phyloP scores from a whole-genome alignment of 2,329 filamentous ascomycete species.

The Reticulascus tulasneorum region DNA sequence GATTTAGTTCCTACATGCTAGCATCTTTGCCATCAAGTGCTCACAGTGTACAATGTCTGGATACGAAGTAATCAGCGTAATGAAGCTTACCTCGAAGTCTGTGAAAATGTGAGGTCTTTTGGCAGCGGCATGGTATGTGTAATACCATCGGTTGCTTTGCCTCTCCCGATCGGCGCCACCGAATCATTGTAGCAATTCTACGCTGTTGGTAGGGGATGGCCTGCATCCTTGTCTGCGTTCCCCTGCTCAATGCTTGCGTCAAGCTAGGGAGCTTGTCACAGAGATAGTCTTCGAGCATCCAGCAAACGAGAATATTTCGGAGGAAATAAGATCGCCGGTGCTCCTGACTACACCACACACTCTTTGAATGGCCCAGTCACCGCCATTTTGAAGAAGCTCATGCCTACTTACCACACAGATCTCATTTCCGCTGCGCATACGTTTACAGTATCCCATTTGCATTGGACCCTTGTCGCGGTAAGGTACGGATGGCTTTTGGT shows the following conservation, averaged over 20 bases:
- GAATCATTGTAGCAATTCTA: constrained; percentile 7
- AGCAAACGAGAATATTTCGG: constrained; percentile 6
- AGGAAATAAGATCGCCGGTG: neutral
- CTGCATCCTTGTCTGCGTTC: constrained; percentile 5
- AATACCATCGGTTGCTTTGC: too few relatives aligned
- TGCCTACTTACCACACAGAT: constrained; percentile 12
- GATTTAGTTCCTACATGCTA: constrained; percentile 5
- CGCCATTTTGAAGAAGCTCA: constrained; percentile 7
- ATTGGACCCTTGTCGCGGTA: constrained; percentile 16
- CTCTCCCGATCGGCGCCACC: constrained; percentile 2
- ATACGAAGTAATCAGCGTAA: constrained; percentile 9
- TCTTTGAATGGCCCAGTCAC: constrained; percentile 12
- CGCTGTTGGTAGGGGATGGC: too few relatives aligned
- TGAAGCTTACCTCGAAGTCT: constrained; percentile 8
- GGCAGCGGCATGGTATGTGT: constrained; percentile 11
- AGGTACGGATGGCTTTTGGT: too few relatives aligned
- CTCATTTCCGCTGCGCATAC: constrained; percentile 16
- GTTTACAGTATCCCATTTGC: constrained; percentile 10
- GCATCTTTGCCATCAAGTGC: constrained; percentile 10
- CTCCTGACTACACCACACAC: constrained; percentile 16
- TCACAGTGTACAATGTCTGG: constrained; percentile 9
- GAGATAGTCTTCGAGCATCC: constrained; percentile 14
- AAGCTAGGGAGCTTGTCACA: constrained; percentile 11
- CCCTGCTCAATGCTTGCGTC: constrained; percentile 7
- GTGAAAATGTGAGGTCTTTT: constrained; percentile 13